Conservation (phyloP, 208 protist genomes). For the Leishmania aethiopica region DNA sequence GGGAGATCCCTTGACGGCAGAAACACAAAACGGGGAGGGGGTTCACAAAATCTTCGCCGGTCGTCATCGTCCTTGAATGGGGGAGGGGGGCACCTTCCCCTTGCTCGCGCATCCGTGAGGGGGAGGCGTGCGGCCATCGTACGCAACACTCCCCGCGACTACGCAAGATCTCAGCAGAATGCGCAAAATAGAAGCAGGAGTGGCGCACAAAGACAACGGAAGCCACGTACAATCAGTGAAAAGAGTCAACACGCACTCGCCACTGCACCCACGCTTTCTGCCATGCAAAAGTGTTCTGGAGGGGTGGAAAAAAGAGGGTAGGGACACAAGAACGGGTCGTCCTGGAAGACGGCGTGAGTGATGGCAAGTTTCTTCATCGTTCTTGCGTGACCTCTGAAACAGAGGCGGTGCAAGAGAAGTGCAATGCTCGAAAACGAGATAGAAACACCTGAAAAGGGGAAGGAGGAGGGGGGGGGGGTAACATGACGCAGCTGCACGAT, state of each 20-base stretch:
- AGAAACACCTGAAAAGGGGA: constrained; percentile 5
- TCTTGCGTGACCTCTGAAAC: not conserved
- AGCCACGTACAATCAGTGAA: not conserved
- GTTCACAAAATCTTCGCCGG: not conserved
- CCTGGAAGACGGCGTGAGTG: not conserved
- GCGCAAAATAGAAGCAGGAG: not conserved
- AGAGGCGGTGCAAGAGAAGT: not conserved
- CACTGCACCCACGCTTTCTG: not conserved
- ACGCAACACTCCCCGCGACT: not conserved
- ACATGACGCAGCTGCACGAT: not conserved
- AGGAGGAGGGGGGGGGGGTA: not conserved
- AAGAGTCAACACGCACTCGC: too few species aligned
- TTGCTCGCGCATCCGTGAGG: not conserved
- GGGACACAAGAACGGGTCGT: not conserved
- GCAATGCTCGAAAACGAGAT: not conserved
- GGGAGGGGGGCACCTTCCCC: not conserved
- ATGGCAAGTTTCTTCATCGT: not conserved
- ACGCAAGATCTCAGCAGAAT: not conserved
- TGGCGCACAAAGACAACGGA: not conserved
- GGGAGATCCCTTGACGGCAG: not conserved
- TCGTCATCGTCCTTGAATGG: not conserved
- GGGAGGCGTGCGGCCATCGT: not conserved
- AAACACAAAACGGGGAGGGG: not conserved
- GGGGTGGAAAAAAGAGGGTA: not conserved
- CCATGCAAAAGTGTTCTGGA: not conserved